Evolutionary conservation across 2,329 filamentous ascomycete species (phyloP).

Genomic region (Calonectria pteridis): DNA sequence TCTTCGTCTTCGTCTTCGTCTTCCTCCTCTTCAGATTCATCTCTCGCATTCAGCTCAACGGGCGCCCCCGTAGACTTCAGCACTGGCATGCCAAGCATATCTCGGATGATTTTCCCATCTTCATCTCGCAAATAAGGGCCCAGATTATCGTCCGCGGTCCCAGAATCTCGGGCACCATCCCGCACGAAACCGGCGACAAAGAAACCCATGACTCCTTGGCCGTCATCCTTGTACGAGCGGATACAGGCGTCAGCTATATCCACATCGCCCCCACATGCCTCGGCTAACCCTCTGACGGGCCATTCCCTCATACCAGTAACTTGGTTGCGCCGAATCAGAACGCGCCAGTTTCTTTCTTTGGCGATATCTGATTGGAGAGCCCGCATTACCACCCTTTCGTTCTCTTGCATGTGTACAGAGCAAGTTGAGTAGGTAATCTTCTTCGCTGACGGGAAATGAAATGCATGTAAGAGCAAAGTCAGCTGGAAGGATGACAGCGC

Average conservation of each 20-base stretch:
- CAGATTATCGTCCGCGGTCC: constrained; percentile 44
- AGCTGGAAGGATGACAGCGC: constrained; percentile 87
- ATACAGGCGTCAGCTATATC: constrained; percentile 81
- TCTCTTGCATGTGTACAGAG: constrained; percentile 88
- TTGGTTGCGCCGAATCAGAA: constrained; percentile 80
- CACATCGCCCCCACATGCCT: constrained; percentile 62
- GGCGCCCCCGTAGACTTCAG: constrained; percentile 51
- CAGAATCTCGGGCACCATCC: constrained; percentile 34
- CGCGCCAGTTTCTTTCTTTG: constrained; percentile 77
- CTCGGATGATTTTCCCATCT: constrained; percentile 63
- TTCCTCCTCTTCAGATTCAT: constrained; percentile 32
- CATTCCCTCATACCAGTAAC: constrained; percentile 81
- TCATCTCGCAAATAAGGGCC: constrained; percentile 68
- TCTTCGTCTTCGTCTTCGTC: constrained; percentile 44
- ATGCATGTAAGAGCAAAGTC: constrained; percentile 84
- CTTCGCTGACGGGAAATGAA: constrained; percentile 80
- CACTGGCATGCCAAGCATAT: constrained; percentile 54
- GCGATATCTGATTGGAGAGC: constrained; percentile 79
- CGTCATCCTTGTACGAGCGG: constrained; percentile 83
- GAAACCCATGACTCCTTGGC: constrained; percentile 91
- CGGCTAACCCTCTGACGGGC: constrained; percentile 72
- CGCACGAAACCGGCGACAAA: constrained; percentile 89
- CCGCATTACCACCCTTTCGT: constrained; percentile 84
- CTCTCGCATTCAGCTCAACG: constrained; percentile 41
- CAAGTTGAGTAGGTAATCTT: constrained; percentile 95